These are phyloP conservation scores for Fusarium sp. DNA, from an alignment of 2,329 filamentous ascomycete species.

Conservation along the genomic window DNA sequence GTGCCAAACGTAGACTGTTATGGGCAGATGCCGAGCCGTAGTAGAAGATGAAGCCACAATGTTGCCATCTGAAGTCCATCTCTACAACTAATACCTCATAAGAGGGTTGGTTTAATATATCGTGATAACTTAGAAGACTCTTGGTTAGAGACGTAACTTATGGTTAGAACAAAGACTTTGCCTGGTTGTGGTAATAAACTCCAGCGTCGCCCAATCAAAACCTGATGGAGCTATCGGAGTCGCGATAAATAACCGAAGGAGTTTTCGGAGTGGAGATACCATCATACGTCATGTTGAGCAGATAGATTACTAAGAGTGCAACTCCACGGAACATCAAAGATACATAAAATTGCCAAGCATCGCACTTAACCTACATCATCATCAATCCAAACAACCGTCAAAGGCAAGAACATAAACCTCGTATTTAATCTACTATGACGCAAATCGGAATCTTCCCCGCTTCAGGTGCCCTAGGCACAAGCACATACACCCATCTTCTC, in stretches of 20 bases:
- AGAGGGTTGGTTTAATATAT: no score
- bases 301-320: slow-evolving; percentile 14
- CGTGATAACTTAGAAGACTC: no score
- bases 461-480: slow-evolving; percentile 36
- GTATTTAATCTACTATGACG: background rate
- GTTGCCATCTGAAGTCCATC: no score
- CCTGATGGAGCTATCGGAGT: background rate
- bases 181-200: no score
- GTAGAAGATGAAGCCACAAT: no score
- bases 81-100: no score
- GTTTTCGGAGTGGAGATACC: background rate
- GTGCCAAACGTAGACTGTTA: no score
- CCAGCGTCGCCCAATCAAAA: background rate
- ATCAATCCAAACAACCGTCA: background rate
- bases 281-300: slow-evolving; percentile 25
- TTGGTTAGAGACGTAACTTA: no score
- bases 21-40: no score
- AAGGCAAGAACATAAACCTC: background rate
- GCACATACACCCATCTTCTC: slow-evolving; percentile 31
- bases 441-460: slow-evolving; percentile 41
- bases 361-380: background rate
- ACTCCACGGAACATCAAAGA: slow-evolving; percentile 10
- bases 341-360: background rate
- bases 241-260: background rate
- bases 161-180: no score